These are phyloP conservation scores for Spinacia oleracea DNA, from an alignment of 179 eudicot genomes.

Conservation along the genomic window DNA sequence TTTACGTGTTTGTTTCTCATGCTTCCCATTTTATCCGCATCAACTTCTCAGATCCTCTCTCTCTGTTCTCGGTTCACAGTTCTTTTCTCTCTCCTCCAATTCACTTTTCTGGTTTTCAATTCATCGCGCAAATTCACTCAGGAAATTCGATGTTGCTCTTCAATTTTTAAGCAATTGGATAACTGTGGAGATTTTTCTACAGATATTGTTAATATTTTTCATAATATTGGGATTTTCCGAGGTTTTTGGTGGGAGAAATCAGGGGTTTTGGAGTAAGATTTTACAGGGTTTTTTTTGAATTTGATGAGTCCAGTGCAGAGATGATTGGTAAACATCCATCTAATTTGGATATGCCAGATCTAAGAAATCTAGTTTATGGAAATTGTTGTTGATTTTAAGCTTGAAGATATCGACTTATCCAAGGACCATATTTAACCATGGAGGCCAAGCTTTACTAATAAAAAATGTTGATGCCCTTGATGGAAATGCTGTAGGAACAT, in stretches of 20 bases:
- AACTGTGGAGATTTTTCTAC: background rate
- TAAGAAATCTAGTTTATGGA: too few species aligned
- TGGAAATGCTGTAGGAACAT: too few species aligned
- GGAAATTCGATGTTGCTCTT: background rate
- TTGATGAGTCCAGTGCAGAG: constrained; percentile 19
- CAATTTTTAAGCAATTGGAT: background rate
- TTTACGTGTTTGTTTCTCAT: background rate
- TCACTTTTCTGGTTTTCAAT: constrained; percentile 3
- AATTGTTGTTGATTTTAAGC: too few species aligned
- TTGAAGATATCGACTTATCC: too few species aligned
- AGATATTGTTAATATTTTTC: constrained; percentile 1
- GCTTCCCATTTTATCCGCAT: constrained; percentile 21
- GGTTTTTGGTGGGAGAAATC: constrained; percentile 30
- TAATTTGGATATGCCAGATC: constrained; percentile 51
- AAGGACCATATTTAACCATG: too few species aligned
- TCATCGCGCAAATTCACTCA: background rate
- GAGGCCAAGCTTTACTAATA: too few species aligned
- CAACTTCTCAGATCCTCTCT: constrained; percentile 7
- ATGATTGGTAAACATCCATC: constrained; percentile 39
- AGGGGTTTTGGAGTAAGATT: constrained; percentile 29
- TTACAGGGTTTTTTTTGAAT: background rate
- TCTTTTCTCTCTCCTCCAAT: constrained; percentile 15
- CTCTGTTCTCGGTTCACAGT: background rate
- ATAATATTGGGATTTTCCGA: background rate
- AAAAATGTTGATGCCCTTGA: too few species aligned